Percentiles rank a stretch among this genome's conserved stretches.
These are phyloP conservation scores for Vitis riparia DNA, from an alignment of 164 flowering plant species.

Conservation along the genomic window DNA sequence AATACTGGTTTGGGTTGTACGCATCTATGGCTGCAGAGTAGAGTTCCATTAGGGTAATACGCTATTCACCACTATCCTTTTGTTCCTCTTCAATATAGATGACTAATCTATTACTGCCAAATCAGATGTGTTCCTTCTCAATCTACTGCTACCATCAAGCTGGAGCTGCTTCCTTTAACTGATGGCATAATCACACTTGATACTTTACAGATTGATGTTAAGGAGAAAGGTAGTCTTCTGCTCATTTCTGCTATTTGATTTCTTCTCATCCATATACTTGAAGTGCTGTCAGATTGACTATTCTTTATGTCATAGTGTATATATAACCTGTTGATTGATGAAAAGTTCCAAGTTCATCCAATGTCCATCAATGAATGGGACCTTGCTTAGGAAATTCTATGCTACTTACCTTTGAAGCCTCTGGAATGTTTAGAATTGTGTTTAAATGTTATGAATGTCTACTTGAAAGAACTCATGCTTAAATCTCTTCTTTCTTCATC, in stretches of 20 bases:
- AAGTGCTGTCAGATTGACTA: not conserved
- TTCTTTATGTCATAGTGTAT: not conserved
- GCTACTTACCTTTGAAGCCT: too few species aligned
- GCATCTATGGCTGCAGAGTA: slow-evolving; percentile 95
- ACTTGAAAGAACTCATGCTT: too few species aligned
- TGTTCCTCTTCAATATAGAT: not conserved
- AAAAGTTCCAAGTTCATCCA: too few species aligned
- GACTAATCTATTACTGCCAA: slow-evolving; percentile 11
- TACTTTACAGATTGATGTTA: slow-evolving; percentile 49
- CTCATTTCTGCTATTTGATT: not conserved
- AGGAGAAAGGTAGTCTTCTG: slow-evolving; percentile 43
- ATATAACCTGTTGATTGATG: not conserved
- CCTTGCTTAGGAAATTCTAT: too few species aligned
- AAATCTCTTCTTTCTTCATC: too few species aligned
- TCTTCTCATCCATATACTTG: not conserved
- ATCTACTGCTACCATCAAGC: slow-evolving; percentile 87
- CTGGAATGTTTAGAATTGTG: too few species aligned
- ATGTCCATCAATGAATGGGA: too few species aligned
- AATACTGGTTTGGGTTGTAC: slow-evolving; percentile 68
- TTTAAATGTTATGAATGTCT: too few species aligned
- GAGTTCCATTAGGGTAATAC: slow-evolving; percentile 93
- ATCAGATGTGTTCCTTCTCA: slow-evolving; percentile 86
- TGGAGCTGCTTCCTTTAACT: slow-evolving; percentile 94
- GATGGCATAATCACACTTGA: slow-evolving; percentile 92
- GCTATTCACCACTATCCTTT: not conserved